These are phyloP conservation scores for Agroathelia rolfsii DNA, from an alignment of 1,284 basidiomycete genomes.

Conservation along the genomic window DNA sequence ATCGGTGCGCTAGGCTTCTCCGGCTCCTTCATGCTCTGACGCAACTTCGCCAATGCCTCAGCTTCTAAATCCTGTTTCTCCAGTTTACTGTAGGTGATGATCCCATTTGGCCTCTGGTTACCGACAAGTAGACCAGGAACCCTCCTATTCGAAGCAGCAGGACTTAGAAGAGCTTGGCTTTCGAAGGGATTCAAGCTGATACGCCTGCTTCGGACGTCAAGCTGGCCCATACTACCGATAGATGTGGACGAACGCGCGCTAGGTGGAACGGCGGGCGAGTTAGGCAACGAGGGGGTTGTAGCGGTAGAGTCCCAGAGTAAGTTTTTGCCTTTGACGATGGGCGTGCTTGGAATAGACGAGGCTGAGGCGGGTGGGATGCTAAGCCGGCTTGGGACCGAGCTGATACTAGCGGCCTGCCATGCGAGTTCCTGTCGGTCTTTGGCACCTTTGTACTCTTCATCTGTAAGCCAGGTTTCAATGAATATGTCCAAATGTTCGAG, in stretches of 20 bases:
- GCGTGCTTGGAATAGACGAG: constrained; percentile 21
- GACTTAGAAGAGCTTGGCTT: constrained; percentile 18
- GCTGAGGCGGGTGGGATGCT: constrained; percentile 8
- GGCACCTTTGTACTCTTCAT: constrained; percentile 57
- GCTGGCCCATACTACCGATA: too few relatives aligned
- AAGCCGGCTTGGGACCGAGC: constrained; percentile 21
- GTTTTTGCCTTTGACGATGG: constrained; percentile 31
- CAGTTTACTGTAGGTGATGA: constrained; percentile 61
- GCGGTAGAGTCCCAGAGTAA: constrained; percentile 36
- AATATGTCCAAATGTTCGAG: constrained; percentile 55
- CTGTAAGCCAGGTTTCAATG: constrained; percentile 67
- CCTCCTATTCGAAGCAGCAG: constrained; percentile 24
- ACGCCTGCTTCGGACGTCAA: too few relatives aligned
- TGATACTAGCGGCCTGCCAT: constrained; percentile 45
- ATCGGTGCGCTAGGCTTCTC: too few relatives aligned
- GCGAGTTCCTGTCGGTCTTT: constrained; percentile 51
- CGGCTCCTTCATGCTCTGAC: constrained; percentile 36
- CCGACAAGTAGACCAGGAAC: constrained; percentile 30
- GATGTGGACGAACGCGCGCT: constrained; percentile 24
- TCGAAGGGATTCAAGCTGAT: constrained; percentile 29
- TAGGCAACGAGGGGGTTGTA: constrained; percentile 11
- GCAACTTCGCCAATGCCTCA: constrained; percentile 58
- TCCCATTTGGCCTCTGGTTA: constrained; percentile 40
- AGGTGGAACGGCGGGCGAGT: constrained; percentile 13
- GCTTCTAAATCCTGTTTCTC: constrained; percentile 77